These are phyloP conservation scores for Rubus idaeus DNA, from an alignment of 306 rosid species.

Conservation along the genomic window DNA sequence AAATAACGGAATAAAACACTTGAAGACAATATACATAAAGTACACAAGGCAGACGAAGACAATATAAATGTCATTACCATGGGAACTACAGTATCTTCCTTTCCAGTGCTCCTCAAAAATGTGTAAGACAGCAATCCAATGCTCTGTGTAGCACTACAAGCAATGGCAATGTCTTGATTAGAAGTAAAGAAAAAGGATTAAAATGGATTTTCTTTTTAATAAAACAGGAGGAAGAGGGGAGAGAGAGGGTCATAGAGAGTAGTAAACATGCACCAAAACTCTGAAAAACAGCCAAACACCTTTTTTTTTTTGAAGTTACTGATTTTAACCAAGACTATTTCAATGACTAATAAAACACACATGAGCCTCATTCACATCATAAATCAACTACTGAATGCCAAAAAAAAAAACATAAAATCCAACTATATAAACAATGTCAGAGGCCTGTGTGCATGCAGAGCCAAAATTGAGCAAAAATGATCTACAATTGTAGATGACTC, in stretches of 20 bases:
- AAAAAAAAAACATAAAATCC: neutral
- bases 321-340: neutral
- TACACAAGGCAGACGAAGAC: neutral
- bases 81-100: conserved; percentile 96
- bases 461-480: neutral
- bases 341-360: neutral
- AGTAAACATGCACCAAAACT: neutral
- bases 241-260: neutral
- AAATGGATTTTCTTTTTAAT: neutral
- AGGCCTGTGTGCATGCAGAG: neutral
- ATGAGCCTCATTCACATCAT: neutral
- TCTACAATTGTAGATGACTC: neutral
- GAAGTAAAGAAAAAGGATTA: neutral
- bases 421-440: neutral
- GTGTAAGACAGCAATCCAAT: conserved; percentile 94
- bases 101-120: conserved; percentile 88
- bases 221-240: neutral
- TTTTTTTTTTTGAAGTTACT: neutral
- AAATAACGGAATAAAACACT: neutral
- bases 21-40: neutral
- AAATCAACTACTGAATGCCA: neutral
- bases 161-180: conserved; percentile 36
- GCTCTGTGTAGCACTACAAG: conserved; percentile 72
- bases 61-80: conserved; percentile 58
- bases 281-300: neutral